Evolutionary conservation across 225 moss, liverwort and hornwort species (phyloP), one percentile per base, ranked within the genome.

Genomic region (Physcomitrium patens): DNA sequence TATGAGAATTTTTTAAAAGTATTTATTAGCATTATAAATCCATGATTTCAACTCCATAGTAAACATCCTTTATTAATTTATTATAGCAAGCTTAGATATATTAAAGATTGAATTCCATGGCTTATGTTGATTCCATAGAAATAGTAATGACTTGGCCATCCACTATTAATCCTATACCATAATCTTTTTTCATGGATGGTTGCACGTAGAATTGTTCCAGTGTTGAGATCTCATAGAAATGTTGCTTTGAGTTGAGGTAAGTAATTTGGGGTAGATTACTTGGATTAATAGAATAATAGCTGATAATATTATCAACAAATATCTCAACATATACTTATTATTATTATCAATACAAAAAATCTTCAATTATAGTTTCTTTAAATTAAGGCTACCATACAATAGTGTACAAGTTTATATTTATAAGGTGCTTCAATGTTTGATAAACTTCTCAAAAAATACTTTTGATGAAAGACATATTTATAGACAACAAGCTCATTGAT

Each of bases 1-100:
- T 52, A 54, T 41, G 43, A 16, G 23, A 54, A 55, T 44, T 20
- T 58, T 44, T 22, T 24, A 27, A 31, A 56, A 45, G 67, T 17
- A n/a, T n/a, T 47, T 89, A 95, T 93, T 93, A 96, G 67, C 95
- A 89, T 69, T 91, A 96, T 19, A 91, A 90, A 79, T 96, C 95
- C 10, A 58, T 56, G 46, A 96, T 26, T 66, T 67, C 79, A 58
- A 86, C 78, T 47, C 89, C 93, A 65, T 96, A 93, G 52, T 89
- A 90, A 65, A 76, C 22, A 8, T 96, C 93, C 67, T 74, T 79
- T 11, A 89, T 86, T 67, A 79, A 89, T 55, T 89, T 90, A 61
- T 96, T 91, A 70, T 93, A 85, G 43, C 85, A 84, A 48, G 83
- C 87, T 67, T 84, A 49, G 9, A 87, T 90, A 74, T 93, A 93